Evolutionary conservation across 208 protist genomes (phyloP).

Genomic region (Sergeia podlipaevii): DNA sequence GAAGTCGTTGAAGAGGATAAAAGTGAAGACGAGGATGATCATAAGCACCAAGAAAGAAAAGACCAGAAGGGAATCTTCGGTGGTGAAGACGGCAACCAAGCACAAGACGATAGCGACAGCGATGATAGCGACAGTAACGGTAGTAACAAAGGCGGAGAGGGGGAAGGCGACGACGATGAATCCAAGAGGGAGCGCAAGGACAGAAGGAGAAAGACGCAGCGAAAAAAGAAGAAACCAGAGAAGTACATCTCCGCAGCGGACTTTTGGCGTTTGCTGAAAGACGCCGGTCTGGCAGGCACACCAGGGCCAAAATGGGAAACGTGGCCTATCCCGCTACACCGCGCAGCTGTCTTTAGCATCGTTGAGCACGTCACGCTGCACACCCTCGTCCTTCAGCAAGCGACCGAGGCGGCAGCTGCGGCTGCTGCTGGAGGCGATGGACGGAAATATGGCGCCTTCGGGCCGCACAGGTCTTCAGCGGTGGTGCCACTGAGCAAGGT

Average conservation of each 20-base stretch:
- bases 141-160: constrained; percentile 4
- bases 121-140: constrained; percentile 5
- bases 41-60: not conserved
- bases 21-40: not conserved
- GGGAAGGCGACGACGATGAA: not conserved
- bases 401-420: not conserved
- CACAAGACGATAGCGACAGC: not conserved
- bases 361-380: constrained; percentile 42
- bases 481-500: too few relatives aligned
- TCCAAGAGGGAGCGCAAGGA: not conserved
- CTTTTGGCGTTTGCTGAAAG: constrained; percentile 56
- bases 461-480: too few relatives aligned
- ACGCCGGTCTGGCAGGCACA: constrained; percentile 46
- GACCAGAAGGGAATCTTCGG: not conserved
- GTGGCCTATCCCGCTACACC: constrained; percentile 33
- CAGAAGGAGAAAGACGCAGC: not conserved
- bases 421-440: too few relatives aligned
- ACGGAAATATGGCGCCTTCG: too few relatives aligned
- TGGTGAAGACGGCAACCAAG: too few relatives aligned
- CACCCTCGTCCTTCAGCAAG: constrained; percentile 2
- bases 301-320: not conserved
- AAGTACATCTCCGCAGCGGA: constrained; percentile 39
- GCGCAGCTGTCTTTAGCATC: constrained; percentile 52
- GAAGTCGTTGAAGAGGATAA: not conserved
- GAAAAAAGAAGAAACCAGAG: not conserved